A percentile compares a stretch with the other conserved stretches of the same genome.
These are phyloP conservation scores for Fagopyrum homotropicum DNA, from an alignment of 148 eudicot genomes.

Conservation along the genomic window DNA sequence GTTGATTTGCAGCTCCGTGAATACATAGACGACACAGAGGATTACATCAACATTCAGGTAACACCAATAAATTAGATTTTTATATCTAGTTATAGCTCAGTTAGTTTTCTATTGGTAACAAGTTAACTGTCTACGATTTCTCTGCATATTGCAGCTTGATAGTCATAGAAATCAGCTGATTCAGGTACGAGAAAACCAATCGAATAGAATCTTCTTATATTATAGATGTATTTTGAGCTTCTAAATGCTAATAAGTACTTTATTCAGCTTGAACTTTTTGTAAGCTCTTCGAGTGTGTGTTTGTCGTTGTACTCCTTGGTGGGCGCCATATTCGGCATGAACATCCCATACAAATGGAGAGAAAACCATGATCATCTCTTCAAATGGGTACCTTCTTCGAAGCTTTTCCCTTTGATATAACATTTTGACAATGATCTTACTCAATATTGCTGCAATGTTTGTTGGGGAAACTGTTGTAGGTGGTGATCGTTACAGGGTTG, in stretches of 20 bases:
- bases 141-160: slow-evolving; percentile 57
- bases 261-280: slow-evolving; percentile 76
- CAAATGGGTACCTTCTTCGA: slow-evolving; percentile 53
- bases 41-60: slow-evolving; percentile 91
- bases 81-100: too few species aligned
- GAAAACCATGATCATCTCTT: slow-evolving; percentile 56
- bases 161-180: slow-evolving; percentile 85
- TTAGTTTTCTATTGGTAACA: neutral
- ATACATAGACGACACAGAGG: slow-evolving; percentile 88
- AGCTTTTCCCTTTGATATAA: neutral
- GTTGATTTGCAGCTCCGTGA: slow-evolving; percentile 51
- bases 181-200: slow-evolving; percentile 38
- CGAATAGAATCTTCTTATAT: neutral
- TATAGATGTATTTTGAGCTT: neutral
- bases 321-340: slow-evolving; percentile 85
- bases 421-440: neutral
- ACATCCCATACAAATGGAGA: slow-evolving; percentile 73
- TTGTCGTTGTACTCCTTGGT: slow-evolving; percentile 70
- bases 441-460: neutral
- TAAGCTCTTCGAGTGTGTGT: slow-evolving; percentile 66
- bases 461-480: slow-evolving; percentile 25
- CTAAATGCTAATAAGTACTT: neutral
- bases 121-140: neutral
- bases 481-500: slow-evolving; percentile 57
- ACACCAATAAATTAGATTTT: too few species aligned